These are phyloP conservation scores for Bathelium albidoporum DNA, from an alignment of 495 filamentous ascomycete genomes.

Conservation along the genomic window DNA sequence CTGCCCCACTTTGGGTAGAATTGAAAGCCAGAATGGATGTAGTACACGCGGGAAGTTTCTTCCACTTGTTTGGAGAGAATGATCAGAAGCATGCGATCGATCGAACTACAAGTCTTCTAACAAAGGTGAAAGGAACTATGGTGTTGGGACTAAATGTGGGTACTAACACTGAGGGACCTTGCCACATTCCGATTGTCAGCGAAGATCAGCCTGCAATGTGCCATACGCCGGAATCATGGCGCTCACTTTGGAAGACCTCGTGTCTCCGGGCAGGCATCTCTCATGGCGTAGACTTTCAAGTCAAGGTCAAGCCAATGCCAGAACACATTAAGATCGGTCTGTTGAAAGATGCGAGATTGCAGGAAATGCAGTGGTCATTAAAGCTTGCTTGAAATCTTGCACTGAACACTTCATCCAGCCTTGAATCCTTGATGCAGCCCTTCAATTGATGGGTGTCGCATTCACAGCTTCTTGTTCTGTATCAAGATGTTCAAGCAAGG, in stretches of 20 bases:
- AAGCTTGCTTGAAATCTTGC: too few relatives aligned
- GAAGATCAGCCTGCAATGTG: background rate
- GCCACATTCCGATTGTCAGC: background rate
- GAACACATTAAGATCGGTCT: too few relatives aligned
- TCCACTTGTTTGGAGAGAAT: slow-evolving; percentile 37
- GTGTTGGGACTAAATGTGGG: slow-evolving; percentile 11
- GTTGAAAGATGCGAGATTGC: too few relatives aligned
- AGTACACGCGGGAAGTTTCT: slow-evolving; percentile 36
- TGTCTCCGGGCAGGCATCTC: too few relatives aligned
- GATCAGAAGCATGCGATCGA: slow-evolving; percentile 17
- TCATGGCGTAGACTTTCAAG: too few relatives aligned
- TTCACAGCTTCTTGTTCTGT: too few relatives aligned
- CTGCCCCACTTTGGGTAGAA: background rate
- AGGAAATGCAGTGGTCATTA: too few relatives aligned
- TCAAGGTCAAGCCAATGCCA: too few relatives aligned
- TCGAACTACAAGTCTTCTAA: background rate
- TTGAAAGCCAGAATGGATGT: slow-evolving; percentile 31
- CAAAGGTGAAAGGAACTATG: slow-evolving; percentile 9
- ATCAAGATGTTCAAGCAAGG: background rate
- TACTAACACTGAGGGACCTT: background rate
- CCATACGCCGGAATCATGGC: background rate
- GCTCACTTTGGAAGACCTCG: background rate
- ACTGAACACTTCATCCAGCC: too few relatives aligned
- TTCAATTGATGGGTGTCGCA: too few relatives aligned
- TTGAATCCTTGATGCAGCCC: too few relatives aligned